Base-by-base conservation (phyloP, 116 monocot species). In the Trichopus zeylanicus region DNA sequence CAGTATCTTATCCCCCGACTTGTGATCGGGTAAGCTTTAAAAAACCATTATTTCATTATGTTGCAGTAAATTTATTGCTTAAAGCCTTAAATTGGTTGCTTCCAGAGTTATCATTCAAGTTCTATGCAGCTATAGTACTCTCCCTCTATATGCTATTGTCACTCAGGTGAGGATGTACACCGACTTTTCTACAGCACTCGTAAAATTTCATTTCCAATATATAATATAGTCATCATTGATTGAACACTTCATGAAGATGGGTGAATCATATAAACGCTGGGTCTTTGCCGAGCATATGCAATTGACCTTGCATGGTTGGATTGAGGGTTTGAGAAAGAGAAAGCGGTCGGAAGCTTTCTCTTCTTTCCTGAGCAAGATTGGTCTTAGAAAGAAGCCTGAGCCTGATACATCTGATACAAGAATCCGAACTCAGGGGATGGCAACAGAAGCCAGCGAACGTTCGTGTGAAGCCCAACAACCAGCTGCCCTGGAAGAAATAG, bases 81-180 rank as follows among this genome's bases (percentile, higher is more conserved):
- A 37, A 37, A 11, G 37, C 11, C 6, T 6, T 46, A 21, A 30
- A 48, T 52, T 60, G 16, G 12, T 53, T 16, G 59, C 35, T 11
- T 23, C 0, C 37, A 75, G 63, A 25, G 56, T 57, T 11, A 51
- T 68, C 16, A 33, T 68, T 24, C 75, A 68, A 57, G 48, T 75
- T 4, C 52, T 75, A 2, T 74, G 74, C 51, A 74, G 74, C 51
- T 67, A 74, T 34, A 67, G 67, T 26, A 74, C 74, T 8, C 62
- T 74, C 1, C 67, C 74, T 37, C 56, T 74, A 7, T 68, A 75
- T 46, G 75, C 75, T 30, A 68, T 75, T 39, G 62, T 68, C 37
- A 68, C 75, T 4, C 75, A 75, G 62, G 75, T 75, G 38, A 52
- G 25, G 29, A 10, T 5, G 23, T 7, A 26, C 15, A 23, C 46